Base-by-base conservation (phyloP, 2,329 filamentous ascomycete species). In the Pseudocercospora macadamiae region DNA sequence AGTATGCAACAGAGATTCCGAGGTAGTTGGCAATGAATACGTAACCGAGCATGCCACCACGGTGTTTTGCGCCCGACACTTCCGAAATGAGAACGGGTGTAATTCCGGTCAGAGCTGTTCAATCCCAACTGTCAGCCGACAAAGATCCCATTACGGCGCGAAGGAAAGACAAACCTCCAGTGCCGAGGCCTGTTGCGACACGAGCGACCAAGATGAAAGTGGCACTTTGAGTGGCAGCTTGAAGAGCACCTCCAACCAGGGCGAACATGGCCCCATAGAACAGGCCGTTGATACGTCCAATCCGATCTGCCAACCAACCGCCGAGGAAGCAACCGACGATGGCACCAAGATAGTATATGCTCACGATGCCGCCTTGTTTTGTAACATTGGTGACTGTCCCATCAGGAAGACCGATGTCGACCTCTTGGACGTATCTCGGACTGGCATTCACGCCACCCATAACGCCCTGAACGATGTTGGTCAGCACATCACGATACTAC, bases 151-250 rank as follows among this genome's bases (percentile, higher is more conserved):
- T n/a, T 18, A 7, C 19, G n/a, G 14, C 25, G 10, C 10, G 18
- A 19, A 26, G 14, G 18, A 14, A n/a, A 19, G n/a, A 54, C 62
- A 42, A 45, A 66, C 62, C 78, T 51, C 81, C 82, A 19, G 81
- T 83, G 19, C 82, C 82, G 53, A 84, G 68, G 12, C 82, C 82
- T 1, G 80, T 80, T 36, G 83, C 70, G 8, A 83, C 77, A 37
- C 81, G 73, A 2, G 80, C 80, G 21, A 77, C 73, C 19, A 83
- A 66, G 61, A 83, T 81, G 65, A 82, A 81, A 66, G 78, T 71
- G 23, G 75, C 76, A 56, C 73, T 47, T 47, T 47, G 42, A 9
- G 42, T 47, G 42, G 42, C 16, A 54, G 39, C 23, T 45, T 55
- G 54, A 4, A 73, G 64, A 19, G 70, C 69, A 52, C 65, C 65